Evolutionary conservation across 371 early-diverging fungal species (phyloP), one percentile per base, ranked within the genome.

Genomic region (Parasitella parasitica): DNA sequence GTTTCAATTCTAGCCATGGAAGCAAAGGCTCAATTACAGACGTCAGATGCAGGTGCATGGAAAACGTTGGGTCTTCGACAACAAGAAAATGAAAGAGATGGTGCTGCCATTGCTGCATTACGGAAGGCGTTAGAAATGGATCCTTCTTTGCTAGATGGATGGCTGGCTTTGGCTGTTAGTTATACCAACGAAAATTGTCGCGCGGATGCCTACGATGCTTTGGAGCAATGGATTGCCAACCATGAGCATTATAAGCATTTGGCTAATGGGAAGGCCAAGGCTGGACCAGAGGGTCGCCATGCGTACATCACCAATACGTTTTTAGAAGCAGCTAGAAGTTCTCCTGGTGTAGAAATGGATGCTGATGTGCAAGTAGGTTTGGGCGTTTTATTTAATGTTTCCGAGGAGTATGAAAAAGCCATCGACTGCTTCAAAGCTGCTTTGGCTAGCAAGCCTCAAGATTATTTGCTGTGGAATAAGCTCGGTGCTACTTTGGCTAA

Each of bases 361-460:
- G 82, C 95, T 0, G 92, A 94, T 60, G 90, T 97, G 0, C 96
- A 97, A 75, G 81, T 94, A 26, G 96, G 91, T 4, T 80, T 97
- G 3, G 97, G 97, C 3, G 88, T 97, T 2, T 67, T 97, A 53
- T 95, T 95, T 70, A 91, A 96, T 71, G 85, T 90, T 1, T 85
- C 89, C 8, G 82, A 86, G 12, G 95, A 97, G 51, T 94, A 91
- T 60, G 85, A 84, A 41, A 97, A 97, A 74, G 94, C 97, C 0
- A 85, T 94, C 13, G 98, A 97, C 73, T 97, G 98, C 63, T 97
- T 97, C 82, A 84, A 90, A 51, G 87, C 96, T 2, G 95, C 97
- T 32, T 69, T 97, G 28, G 78, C 82, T 18, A 80, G 80, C 20
- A 76, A 88, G 18, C 96, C 97, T 9, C 83, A 91, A 53, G 95